Evolutionary conservation across 1,284 basidiomycete genomes (phyloP).

Genomic region (Ceratorhiza oryzae-sativae): DNA sequence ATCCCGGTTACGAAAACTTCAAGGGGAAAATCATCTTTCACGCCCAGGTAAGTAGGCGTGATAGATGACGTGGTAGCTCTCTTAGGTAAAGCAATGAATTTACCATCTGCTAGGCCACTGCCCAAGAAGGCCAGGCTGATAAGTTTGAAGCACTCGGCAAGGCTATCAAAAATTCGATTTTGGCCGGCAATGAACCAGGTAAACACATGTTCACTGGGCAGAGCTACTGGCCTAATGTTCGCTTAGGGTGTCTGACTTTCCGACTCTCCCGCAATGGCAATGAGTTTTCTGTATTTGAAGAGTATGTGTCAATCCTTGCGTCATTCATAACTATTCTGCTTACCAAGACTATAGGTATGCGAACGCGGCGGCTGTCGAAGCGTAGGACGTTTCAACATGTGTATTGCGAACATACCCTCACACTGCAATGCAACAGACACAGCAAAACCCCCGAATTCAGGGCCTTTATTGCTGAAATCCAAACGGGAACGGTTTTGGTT

Average conservation of each 20-base stretch:
- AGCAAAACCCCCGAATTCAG: not conserved
- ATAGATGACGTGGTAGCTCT: too few relatives aligned
- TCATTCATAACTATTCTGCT: not conserved
- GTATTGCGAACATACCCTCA: not conserved
- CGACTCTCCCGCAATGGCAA: not conserved
- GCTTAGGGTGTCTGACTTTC: conserved; percentile 1
- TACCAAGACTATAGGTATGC: not conserved
- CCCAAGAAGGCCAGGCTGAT: conserved; percentile 11
- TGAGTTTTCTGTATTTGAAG: conserved; percentile 22
- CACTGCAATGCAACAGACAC: not conserved
- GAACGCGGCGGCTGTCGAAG: not conserved
- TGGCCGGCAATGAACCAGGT: conserved; percentile 7
- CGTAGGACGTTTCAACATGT: not conserved
- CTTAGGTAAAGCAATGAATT: too few relatives aligned
- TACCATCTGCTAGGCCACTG: not conserved
- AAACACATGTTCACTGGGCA: not conserved
- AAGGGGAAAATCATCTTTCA: conserved; percentile 13
- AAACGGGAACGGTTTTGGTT: not conserved
- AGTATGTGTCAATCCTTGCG: conserved; percentile 2
- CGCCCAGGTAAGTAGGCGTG: conserved; percentile 1
- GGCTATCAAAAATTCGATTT: not conserved
- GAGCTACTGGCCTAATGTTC: not conserved
- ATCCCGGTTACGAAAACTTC: conserved; percentile 1
- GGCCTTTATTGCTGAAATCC: not conserved
- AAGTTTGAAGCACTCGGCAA: not conserved